Conservation (phyloP, 345 rosid genomes). For the Bretschneidera sinensis region DNA sequence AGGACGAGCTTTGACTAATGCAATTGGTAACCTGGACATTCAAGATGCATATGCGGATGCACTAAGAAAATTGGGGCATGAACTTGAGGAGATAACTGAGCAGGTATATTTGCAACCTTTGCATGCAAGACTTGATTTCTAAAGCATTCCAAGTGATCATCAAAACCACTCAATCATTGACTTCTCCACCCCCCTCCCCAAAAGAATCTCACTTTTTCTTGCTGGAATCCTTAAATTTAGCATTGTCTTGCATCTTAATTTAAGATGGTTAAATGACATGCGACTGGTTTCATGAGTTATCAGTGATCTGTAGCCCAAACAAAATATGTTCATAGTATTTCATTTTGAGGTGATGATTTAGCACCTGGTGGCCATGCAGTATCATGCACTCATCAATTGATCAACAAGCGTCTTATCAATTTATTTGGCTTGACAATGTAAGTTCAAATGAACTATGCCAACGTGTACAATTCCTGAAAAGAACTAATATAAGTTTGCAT, state of each 20-base stretch:
- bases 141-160: background rate
- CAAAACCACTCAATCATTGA: background rate
- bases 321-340: background rate
- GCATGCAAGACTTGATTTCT: background rate
- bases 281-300: background rate
- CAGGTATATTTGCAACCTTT: slow-evolving; percentile 51
- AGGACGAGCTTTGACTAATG: slow-evolving; percentile 91
- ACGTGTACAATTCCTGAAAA: background rate
- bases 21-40: slow-evolving; percentile 72
- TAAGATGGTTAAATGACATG: background rate
- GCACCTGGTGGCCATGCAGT: background rate
- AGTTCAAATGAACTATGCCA: background rate
- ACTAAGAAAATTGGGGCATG: slow-evolving; percentile 65
- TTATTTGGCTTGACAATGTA: background rate
- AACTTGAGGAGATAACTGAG: slow-evolving; percentile 81
- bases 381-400: too few relatives aligned
- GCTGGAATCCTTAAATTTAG: too few relatives aligned
- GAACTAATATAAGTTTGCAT: background rate
- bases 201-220: background rate
- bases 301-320: background rate
- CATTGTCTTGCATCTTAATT: too few relatives aligned
- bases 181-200: too few relatives aligned
- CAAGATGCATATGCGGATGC: slow-evolving; percentile 80
- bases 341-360: background rate
- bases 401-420: too few relatives aligned